A percentile compares a stretch with the other conserved stretches of the same genome.
phyloP scores from a whole-genome alignment of 2,329 filamentous ascomycete genomes.

The Aquanectria penicillioides region DNA sequence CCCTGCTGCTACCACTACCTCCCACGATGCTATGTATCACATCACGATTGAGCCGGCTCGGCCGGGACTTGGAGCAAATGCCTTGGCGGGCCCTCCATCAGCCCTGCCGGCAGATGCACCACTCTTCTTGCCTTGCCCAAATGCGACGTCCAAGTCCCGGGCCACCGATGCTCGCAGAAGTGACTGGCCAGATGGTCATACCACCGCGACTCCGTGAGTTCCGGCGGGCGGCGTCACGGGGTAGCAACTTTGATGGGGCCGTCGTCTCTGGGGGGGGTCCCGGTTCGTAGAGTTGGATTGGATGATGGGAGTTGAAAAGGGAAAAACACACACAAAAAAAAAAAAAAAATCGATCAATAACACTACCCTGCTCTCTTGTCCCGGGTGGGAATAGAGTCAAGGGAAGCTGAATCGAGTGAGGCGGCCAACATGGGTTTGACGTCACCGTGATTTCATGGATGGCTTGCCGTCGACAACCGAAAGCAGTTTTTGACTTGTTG shows the following conservation, averaged over 20 bases:
- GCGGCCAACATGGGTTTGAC: too few species aligned
- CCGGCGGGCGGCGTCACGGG: slow-evolving; percentile 1
- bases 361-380: not conserved
- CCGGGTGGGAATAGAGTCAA: not conserved
- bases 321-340: too few species aligned
- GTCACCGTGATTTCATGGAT: slow-evolving; percentile 35
- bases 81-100: slow-evolving; percentile 4
- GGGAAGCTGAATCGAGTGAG: not conserved
- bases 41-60: too few species aligned
- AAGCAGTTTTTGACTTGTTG: slow-evolving; percentile 13
- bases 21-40: too few species aligned
- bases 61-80: not conserved
- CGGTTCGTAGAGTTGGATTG: too few species aligned
- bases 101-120: slow-evolving; percentile 18
- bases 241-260: slow-evolving; percentile 1
- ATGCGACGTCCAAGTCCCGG: not conserved
- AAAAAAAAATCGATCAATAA: too few species aligned
- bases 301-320: too few species aligned
- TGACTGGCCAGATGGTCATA: slow-evolving; percentile 8
- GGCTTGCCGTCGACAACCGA: not conserved
- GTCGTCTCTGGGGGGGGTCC: not conserved
- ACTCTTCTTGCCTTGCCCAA: not conserved
- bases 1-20: too few species aligned
- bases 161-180: not conserved
- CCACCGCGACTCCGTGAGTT: slow-evolving; percentile 1